Base-by-base conservation (phyloP, 331 rosid species). In the Quercus phellos region DNA sequence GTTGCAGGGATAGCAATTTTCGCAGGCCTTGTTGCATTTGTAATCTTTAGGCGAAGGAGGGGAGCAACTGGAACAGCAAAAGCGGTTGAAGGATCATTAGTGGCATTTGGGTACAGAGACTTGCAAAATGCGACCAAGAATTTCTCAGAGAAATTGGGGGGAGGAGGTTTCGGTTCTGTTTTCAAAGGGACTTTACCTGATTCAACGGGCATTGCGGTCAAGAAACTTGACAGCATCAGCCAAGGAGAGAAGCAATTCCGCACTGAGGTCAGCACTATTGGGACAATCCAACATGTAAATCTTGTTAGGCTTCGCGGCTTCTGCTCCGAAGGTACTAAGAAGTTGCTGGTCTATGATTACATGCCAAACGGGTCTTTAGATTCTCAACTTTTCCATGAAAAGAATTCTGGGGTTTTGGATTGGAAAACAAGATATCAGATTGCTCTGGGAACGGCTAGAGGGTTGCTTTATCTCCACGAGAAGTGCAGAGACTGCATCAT, bases 171-270 rank as follows among this genome's bases (percentile, higher is more conserved):
- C 35, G 97, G 98, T 78, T 90, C 90, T 4, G 92, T 92, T 19
- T 94, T 94, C 82, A 92, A 88, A 77, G 98, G 98, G 59, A 80
- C 82, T 5, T 38, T 92, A 82, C 82, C 82, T 1, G 91, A 94
- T 80, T 87, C 93, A 3, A 84, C 87, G 32, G 78, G 80, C 4
- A 81, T 94, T 38, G 98, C 92, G 38, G 98, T 94, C 83, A 92
- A 92, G 89, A 92, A 85, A 84, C 90, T 92, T 30, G 94, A 92
- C 56, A 70, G 94, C 79, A 61, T 89, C 55, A 81, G 90, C 82
- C 97, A 94, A 78, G 96, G 96, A 43, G 97, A 92, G 90, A 94
- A 90, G 85, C 96, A 92, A 29, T 94, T 92, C 76, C 79, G 93
- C 46, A 84, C 90, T 38, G 94, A 94, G 84, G 96, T 94, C n/a